A percentile compares a stretch with the other conserved stretches of the same genome.
Evolutionary conservation across 495 filamentous ascomycete species (phyloP).

Genomic region (Hapsidospora chrysogenum): DNA sequence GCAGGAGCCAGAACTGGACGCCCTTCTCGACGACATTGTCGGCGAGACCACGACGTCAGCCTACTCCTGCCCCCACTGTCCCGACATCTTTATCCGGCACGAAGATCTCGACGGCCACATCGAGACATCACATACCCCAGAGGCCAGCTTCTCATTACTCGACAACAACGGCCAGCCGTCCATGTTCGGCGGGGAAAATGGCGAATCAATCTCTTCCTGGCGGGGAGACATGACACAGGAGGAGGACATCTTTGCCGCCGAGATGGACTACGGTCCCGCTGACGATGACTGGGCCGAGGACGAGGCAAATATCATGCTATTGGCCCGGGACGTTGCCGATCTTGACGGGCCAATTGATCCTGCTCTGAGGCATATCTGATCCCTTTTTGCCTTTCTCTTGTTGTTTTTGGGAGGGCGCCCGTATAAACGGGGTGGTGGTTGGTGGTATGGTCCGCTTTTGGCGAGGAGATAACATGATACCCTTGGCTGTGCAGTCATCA

Average conservation of each 20-base stretch:
- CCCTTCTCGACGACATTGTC: constrained; percentile 34
- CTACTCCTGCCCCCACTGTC: constrained; percentile 42
- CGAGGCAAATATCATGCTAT: neutral
- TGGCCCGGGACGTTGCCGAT: neutral
- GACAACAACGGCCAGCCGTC: neutral
- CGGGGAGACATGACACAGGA: neutral
- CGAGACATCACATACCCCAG: constrained; percentile 24
- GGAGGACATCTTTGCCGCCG: constrained; percentile 3
- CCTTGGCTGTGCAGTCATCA: no score
- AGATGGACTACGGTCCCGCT: constrained; percentile 2
- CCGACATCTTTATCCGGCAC: constrained; percentile 43
- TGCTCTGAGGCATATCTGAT: no score
- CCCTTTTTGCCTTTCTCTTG: no score
- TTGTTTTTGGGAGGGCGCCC: no score
- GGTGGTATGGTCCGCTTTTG: no score
- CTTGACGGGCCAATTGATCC: constrained; percentile 1
- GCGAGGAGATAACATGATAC: no score
- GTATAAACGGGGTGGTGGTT: no score
- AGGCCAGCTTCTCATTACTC: neutral
- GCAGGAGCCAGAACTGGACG: constrained; percentile 16
- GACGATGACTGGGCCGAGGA: neutral
- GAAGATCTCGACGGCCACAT: constrained; percentile 55
- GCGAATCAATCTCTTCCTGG: neutral
- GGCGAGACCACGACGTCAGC: constrained; percentile 39
- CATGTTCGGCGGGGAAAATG: neutral